These are phyloP conservation scores for Phytopythium cucurbitacearum DNA, from an alignment of 352 stramenopile species.

Conservation along the genomic window DNA sequence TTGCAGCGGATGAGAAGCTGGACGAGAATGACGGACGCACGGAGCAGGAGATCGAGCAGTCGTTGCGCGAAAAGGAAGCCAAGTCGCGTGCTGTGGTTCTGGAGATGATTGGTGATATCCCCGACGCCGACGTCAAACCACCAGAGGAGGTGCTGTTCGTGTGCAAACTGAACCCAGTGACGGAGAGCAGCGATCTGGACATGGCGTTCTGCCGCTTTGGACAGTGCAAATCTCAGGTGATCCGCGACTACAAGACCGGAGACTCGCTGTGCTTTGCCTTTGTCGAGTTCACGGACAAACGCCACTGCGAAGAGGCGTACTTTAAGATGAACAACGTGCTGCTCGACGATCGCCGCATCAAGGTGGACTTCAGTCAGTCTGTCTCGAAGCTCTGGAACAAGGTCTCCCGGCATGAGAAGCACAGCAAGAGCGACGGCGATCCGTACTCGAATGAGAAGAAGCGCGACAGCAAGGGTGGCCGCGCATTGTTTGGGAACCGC, in stretches of 20 bases:
- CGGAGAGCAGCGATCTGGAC: conserved; percentile 91
- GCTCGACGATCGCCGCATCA: conserved; percentile 95
- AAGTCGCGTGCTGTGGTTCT: conserved; percentile 95
- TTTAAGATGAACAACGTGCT: conserved; percentile 99
- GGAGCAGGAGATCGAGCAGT: conserved; percentile 89
- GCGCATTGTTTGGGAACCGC: conserved; percentile 10
- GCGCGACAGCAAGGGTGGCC: conserved; percentile 8
- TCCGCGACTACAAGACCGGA: conserved; percentile 96
- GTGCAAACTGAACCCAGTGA: conserved; percentile 94
- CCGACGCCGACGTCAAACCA: conserved; percentile 95
- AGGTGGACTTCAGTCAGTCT: conserved; percentile 97
- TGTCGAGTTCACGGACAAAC: conserved; percentile 95
- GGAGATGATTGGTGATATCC: conserved; percentile 99
- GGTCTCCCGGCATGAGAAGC: conserved; percentile 60
- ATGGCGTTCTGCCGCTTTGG: conserved; percentile 94
- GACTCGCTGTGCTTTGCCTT: conserved; percentile 99
- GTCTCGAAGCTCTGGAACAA: conserved; percentile 98
- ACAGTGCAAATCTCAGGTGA: conserved; percentile 90
- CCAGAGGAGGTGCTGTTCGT: conserved; percentile 99
- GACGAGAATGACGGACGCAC: conserved; percentile 68
- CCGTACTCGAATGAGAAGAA: conserved; percentile 32
- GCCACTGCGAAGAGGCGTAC: conserved; percentile 95
- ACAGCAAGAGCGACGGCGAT: conserved; percentile 48
- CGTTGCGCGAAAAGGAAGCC: conserved; percentile 88
- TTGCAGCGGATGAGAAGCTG: conserved; percentile 88